Conservation (phyloP, 179 eudicot species). For the Vitellaria paradoxa region DNA sequence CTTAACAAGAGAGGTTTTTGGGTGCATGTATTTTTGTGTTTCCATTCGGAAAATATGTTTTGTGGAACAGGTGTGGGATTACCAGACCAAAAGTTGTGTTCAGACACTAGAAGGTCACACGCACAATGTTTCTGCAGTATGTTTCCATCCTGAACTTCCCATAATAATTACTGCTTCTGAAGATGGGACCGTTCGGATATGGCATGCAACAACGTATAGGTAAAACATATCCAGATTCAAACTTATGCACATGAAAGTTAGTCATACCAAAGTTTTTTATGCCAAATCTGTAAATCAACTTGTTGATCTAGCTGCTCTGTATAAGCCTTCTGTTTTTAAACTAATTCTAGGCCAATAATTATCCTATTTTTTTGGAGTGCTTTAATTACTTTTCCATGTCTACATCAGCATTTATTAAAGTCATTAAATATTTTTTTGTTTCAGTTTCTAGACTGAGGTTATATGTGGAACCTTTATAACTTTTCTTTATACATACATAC, state of each 20-base stretch:
- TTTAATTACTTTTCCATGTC: too few species aligned
- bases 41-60: background rate
- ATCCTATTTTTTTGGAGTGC: too few species aligned
- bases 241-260: background rate
- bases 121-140: slow-evolving; percentile 71
- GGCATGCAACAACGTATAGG: slow-evolving; percentile 83
- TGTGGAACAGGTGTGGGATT: slow-evolving; percentile 65
- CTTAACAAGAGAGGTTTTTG: background rate
- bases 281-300: background rate
- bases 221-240: slow-evolving; percentile 13
- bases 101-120: slow-evolving; percentile 81
- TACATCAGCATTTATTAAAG: too few species aligned
- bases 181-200: slow-evolving; percentile 77
- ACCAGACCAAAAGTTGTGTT: slow-evolving; percentile 71
- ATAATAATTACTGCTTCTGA: slow-evolving; percentile 68
- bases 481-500: too few species aligned
- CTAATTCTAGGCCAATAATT: too few species aligned
- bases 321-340: background rate
- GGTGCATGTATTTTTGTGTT: background rate
- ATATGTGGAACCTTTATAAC: too few species aligned
- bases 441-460: too few species aligned
- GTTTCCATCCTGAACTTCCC: slow-evolving; percentile 75
- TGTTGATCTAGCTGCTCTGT: background rate
- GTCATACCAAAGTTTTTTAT: background rate
- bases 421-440: too few species aligned